Percentiles rank a stretch among this genome's conserved stretches.
Conservation (phyloP, 2,329 filamentous ascomycete species). For the Colletotrichum tropicale region DNA sequence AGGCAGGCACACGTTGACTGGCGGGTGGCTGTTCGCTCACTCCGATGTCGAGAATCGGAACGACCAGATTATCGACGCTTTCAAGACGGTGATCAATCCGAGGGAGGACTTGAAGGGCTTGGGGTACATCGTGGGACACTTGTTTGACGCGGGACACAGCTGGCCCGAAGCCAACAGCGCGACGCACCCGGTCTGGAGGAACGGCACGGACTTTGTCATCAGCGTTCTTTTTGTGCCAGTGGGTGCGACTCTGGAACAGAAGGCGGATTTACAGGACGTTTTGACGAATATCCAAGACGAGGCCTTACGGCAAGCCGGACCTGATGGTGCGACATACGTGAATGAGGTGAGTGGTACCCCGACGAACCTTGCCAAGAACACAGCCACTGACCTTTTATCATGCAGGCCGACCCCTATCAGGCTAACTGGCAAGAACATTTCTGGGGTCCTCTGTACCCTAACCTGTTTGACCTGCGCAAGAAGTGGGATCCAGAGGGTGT, state of each 20-base stretch:
- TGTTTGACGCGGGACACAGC: slow-evolving; percentile 38
- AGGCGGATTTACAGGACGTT: not conserved
- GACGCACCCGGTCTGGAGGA: slow-evolving; percentile 42
- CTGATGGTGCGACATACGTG: not conserved
- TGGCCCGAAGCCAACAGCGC: slow-evolving; percentile 39
- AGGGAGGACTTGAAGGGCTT: not conserved
- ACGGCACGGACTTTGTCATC: slow-evolving; percentile 16
- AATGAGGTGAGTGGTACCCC: not conserved
- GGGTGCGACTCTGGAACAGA: not conserved
- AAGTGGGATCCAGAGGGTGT: not conserved
- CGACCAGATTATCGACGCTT: not conserved
- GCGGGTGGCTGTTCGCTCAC: slow-evolving; percentile 41
- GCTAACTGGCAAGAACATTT: slow-evolving; percentile 26
- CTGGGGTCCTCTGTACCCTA: slow-evolving; percentile 42
- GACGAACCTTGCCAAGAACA: not conserved
- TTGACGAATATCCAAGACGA: not conserved
- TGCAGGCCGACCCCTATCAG: not conserved
- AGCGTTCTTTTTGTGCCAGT: not conserved
- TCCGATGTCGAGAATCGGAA: slow-evolving; percentile 38
- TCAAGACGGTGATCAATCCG: not conserved
- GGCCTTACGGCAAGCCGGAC: not conserved
- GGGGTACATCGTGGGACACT: slow-evolving; percentile 16
- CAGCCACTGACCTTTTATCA: fast-evolving
- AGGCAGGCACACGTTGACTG: slow-evolving; percentile 37
- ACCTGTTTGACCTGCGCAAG: slow-evolving; percentile 38